A percentile compares a stretch with the other conserved stretches of the same genome.
These are phyloP conservation scores for Berkeleyomyces basicola DNA, from an alignment of 2,329 filamentous ascomycete species.

Conservation along the genomic window DNA sequence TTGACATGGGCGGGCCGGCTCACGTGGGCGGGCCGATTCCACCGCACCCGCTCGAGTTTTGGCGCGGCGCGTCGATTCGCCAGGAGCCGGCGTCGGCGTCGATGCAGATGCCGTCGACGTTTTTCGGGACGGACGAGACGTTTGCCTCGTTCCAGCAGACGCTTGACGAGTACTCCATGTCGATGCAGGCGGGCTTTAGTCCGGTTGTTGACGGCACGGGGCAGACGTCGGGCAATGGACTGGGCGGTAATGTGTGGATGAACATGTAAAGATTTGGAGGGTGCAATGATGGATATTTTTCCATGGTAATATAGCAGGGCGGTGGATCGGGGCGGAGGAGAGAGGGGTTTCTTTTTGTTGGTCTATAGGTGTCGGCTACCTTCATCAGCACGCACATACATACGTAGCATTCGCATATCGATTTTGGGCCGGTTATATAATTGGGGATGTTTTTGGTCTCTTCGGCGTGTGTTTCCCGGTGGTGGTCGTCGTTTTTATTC, in stretches of 20 bases:
- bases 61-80: slow-evolving; percentile 13
- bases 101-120: slow-evolving; percentile 20
- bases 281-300: not conserved
- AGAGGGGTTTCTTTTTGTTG: not conserved
- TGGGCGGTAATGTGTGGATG: slow-evolving; percentile 10
- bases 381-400: too few relatives aligned
- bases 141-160: slow-evolving; percentile 25
- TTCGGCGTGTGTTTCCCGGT: not conserved
- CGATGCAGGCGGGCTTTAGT: slow-evolving; percentile 7
- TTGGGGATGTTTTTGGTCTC: not conserved
- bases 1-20: not conserved
- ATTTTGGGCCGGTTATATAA: not conserved
- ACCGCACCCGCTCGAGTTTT: slow-evolving; percentile 11
- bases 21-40: not conserved
- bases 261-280: slow-evolving; percentile 4
- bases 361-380: too few relatives aligned
- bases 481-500: not conserved
- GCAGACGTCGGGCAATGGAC: not conserved
- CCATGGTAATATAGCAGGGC: not conserved
- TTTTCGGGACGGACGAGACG: slow-evolving; percentile 23
- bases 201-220: not conserved
- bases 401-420: not conserved
- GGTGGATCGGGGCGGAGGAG: not conserved
- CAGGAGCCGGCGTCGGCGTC: slow-evolving; percentile 17
- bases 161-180: slow-evolving; percentile 22